These are phyloP conservation scores for Mediolabrus comicus DNA, from an alignment of 108 stramenopile genomes.

Conservation along the genomic window DNA sequence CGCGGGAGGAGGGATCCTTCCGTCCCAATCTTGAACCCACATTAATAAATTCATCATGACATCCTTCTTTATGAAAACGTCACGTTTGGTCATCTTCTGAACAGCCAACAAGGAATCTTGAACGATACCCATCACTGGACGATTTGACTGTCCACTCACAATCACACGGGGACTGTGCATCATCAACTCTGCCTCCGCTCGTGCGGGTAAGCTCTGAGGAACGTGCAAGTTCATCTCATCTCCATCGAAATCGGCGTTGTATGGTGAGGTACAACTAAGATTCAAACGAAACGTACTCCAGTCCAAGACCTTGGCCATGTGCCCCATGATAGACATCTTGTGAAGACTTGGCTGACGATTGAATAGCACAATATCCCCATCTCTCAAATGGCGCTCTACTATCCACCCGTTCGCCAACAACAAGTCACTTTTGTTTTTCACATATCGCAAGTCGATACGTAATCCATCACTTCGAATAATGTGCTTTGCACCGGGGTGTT, in stretches of 20 bases:
- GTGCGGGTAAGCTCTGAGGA: slow-evolving; percentile 94
- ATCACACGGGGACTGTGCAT: slow-evolving; percentile 97
- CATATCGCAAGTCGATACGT: slow-evolving; percentile 93
- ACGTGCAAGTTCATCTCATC: slow-evolving; percentile 99
- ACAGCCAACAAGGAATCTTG: slow-evolving; percentile 95
- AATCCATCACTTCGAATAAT: slow-evolving; percentile 95
- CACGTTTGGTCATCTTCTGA: slow-evolving; percentile 96
- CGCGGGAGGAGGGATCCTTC: slow-evolving; percentile 38
- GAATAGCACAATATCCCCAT: slow-evolving; percentile 98
- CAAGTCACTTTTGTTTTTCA: slow-evolving; percentile 91
- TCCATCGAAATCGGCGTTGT: slow-evolving; percentile 99
- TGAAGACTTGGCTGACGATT: slow-evolving; percentile 99
- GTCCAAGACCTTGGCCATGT: slow-evolving; percentile 97
- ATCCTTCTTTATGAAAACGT: slow-evolving; percentile 93
- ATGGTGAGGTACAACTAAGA: slow-evolving; percentile 96
- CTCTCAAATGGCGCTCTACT: slow-evolving; percentile 96
- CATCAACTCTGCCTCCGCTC: slow-evolving; percentile 95
- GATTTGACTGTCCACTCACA: slow-evolving; percentile 97
- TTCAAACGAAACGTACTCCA: slow-evolving; percentile 99
- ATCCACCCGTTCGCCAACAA: slow-evolving; percentile 93
- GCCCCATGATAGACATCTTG: slow-evolving; percentile 99
- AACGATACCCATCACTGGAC: slow-evolving; percentile 99
- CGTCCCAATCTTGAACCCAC: slow-evolving; percentile 88
- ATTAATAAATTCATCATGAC: slow-evolving; percentile 93
- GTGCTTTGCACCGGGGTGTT: slow-evolving; percentile 96